Evolutionary conservation across 1,139 yeast species (phyloP), one percentile per base, ranked within the genome.

Genomic region (Taiozyma sp.): DNA sequence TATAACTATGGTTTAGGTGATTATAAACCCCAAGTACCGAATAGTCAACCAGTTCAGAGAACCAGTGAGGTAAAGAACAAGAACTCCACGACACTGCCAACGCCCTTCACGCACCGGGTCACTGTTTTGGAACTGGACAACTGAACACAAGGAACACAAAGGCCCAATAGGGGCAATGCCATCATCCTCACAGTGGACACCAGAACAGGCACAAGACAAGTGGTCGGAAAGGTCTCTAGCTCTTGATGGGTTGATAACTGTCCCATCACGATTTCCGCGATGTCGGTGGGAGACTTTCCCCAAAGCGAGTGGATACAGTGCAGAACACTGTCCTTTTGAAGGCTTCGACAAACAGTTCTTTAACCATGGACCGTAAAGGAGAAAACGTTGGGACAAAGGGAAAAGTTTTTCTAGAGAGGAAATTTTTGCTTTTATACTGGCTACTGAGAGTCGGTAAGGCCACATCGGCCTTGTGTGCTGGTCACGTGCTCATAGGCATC

Each of bases 251-350:
- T 50, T 43, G 54, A 39, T 50, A 56, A 48, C 44, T 45, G 63
- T 65, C 73, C 70, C 74, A 67, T 60, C 68, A 60, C 72, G 74
- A 65, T 72, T 71, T 72, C 75, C 75, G 72, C 71, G 67, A 58
- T 36, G 43, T 61, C 70, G 91, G 89, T 91, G 85, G 95, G 93
- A 86, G 95, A 87, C 95, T 87, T 87, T 87, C 93, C 95, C 95
- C 93, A 81, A 86, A 85, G 91, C 90, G 68, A 68, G 57, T 51
- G 47, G 28, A 60, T 62, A 62, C 54, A 57, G 29, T 36, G 29
- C 40, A 46, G 38, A 46, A 45, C 43, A 39, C 30, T 30, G 46
- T 71, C 82, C 76, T 77, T 82, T 61, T 76, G 92, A 72, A 73
- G 70, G 87, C 92, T 85, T 87, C 84, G 93, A 82, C 61, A 67